Evolutionary conservation across 176 grass and related monocot genomes (phyloP).

Genomic region (Secale cereale): DNA sequence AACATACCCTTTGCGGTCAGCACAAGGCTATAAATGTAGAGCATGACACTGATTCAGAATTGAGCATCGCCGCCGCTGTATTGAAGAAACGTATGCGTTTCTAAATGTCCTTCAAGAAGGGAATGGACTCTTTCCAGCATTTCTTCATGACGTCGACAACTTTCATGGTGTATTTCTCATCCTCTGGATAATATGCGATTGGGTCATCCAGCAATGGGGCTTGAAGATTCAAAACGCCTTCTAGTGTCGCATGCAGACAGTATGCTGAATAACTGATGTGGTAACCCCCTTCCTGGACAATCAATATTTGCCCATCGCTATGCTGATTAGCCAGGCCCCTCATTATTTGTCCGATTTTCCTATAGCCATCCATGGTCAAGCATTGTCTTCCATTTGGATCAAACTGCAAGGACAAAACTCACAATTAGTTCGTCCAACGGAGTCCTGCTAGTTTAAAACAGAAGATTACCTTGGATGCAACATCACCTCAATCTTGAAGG

Average conservation of each 20-base stretch:
- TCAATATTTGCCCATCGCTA: constrained; percentile 49
- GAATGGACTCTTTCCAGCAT: constrained; percentile 70
- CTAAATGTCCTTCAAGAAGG: constrained; percentile 62
- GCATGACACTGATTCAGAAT: not conserved
- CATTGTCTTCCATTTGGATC: constrained; percentile 95
- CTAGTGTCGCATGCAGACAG: constrained; percentile 77
- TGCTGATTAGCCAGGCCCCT: constrained; percentile 44
- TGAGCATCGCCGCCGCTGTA: not conserved
- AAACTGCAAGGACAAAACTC: constrained; percentile 51
- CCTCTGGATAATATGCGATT: constrained; percentile 77
- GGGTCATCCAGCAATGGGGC: constrained; percentile 63
- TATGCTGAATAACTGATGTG: constrained; percentile 88
- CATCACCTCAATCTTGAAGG: not conserved
- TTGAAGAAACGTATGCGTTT: not conserved
- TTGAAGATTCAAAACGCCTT: constrained; percentile 67
- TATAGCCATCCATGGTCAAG: constrained; percentile 79
- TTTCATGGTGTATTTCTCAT: constrained; percentile 48
- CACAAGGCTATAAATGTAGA: not conserved
- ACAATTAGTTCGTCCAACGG: not conserved
- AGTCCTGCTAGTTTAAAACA: not conserved
- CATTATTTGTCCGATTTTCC: constrained; percentile 58
- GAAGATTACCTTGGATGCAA: not conserved
- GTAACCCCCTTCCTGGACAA: constrained; percentile 91
- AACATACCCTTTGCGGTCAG: not conserved
- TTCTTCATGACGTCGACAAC: constrained; percentile 64